These are phyloP conservation scores for Bruguiera hainesii DNA, from an alignment of 441 rosid genomes.

Conservation along the genomic window DNA sequence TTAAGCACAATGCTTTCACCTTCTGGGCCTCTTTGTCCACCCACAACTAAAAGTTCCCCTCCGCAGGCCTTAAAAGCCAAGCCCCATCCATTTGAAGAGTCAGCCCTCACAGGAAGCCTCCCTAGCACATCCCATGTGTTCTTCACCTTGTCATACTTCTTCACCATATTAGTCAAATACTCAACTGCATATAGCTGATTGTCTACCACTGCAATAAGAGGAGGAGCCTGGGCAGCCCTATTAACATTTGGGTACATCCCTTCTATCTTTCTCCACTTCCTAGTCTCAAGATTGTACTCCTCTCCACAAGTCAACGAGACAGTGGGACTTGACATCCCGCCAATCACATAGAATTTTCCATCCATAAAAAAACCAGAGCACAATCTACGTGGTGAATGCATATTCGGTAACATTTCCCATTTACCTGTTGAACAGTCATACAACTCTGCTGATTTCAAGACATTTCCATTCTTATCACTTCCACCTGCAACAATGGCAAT, in stretches of 20 bases:
- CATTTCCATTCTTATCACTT: constrained; percentile 52
- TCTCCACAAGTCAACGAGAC: constrained; percentile 69
- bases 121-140: constrained; percentile 31
- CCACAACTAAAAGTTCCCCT: constrained; percentile 27
- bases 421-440: constrained; percentile 62
- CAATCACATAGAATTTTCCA: constrained; percentile 71
- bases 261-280: constrained; percentile 63
- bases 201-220: constrained; percentile 32
- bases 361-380: constrained; percentile 92
- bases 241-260: constrained; percentile 80
- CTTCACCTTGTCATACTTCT: constrained; percentile 29
- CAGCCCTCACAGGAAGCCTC: constrained; percentile 36
- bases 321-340: constrained; percentile 70
- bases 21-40: constrained; percentile 32
- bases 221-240: constrained; percentile 56
- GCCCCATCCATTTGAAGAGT: constrained; percentile 37
- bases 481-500: constrained; percentile 77
- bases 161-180: constrained; percentile 33
- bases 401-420: constrained; percentile 70
- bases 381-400: constrained; percentile 67
- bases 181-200: constrained; percentile 34
- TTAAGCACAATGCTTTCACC: constrained; percentile 32
- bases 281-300: constrained; percentile 61
- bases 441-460: constrained; percentile 64
- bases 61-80: constrained; percentile 37